phyloP scores from a whole-genome alignment of 192 early-diverging fungal genomes.

The Ambispora gerdemannii region DNA sequence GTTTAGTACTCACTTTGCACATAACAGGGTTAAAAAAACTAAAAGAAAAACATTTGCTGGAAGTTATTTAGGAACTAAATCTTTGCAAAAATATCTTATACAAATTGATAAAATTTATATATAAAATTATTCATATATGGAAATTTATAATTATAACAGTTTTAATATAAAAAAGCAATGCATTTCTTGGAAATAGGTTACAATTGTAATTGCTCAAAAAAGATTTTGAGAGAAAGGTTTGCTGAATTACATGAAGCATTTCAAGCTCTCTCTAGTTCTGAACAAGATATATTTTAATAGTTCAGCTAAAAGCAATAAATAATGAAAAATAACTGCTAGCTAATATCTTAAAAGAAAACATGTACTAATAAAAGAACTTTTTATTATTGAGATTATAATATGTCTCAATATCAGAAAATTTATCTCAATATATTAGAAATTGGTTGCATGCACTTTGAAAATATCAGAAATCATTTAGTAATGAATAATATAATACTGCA shows the following conservation, averaged over 20 bases:
- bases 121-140: not conserved
- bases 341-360: too few species aligned
- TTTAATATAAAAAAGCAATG: not conserved
- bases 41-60: too few species aligned
- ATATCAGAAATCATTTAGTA: too few species aligned
- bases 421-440: too few species aligned
- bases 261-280: not conserved
- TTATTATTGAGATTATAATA: too few species aligned
- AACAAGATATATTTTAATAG: not conserved
- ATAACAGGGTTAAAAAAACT: too few species aligned
- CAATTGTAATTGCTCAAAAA: not conserved
- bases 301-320: not conserved
- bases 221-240: not conserved
- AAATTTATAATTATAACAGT: not conserved
- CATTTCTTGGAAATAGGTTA: not conserved
- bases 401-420: too few species aligned
- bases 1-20: too few species aligned
- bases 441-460: too few species aligned
- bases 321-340: not conserved
- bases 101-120: conserved; percentile 1
- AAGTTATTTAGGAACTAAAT: too few species aligned
- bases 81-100: not conserved
- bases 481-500: too few species aligned
- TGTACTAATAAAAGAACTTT: too few species aligned
- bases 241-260: not conserved